phyloP scores from a whole-genome alignment of 345 rosid genomes.

The Pelargonium nanum region DNA sequence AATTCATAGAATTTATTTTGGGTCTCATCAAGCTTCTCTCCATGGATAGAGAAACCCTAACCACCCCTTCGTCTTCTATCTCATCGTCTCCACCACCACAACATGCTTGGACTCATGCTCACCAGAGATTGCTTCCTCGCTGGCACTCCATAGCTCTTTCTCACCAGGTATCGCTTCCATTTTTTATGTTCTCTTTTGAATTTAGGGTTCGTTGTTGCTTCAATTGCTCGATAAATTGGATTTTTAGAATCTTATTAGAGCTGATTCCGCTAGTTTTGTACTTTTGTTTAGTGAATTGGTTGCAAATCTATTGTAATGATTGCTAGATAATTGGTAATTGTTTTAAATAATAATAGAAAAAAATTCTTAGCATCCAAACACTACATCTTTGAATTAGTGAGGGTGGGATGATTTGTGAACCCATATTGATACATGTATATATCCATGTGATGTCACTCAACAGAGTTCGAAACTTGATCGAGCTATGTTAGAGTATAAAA shows the following conservation, averaged over 20 bases:
- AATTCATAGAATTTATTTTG: too few species aligned
- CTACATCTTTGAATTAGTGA: too few species aligned
- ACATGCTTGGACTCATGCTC: conserved; percentile 57
- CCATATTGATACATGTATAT: too few species aligned
- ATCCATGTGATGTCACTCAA: too few species aligned
- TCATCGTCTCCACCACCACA: conserved; percentile 31
- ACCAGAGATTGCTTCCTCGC: conserved; percentile 37
- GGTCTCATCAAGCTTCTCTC: background rate
- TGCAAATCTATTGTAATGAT: background rate
- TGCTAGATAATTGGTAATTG: background rate
- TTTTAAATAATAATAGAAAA: too few species aligned
- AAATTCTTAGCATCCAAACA: background rate
- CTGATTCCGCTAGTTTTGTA: too few species aligned
- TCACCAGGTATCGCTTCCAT: conserved; percentile 29
- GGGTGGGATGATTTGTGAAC: background rate
- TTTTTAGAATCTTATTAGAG: background rate
- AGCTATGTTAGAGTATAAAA: too few species aligned
- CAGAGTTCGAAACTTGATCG: too few species aligned
- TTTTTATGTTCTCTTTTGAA: background rate
- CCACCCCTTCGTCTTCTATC: conserved; percentile 5
- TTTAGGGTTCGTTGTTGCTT: background rate
- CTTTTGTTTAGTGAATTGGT: background rate
- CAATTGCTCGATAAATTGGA: background rate
- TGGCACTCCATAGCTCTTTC: conserved; percentile 44
- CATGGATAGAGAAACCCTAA: background rate